Evolutionary conservation across 352 stramenopile genomes (phyloP).

Genomic region (Pythium apleroticum): DNA sequence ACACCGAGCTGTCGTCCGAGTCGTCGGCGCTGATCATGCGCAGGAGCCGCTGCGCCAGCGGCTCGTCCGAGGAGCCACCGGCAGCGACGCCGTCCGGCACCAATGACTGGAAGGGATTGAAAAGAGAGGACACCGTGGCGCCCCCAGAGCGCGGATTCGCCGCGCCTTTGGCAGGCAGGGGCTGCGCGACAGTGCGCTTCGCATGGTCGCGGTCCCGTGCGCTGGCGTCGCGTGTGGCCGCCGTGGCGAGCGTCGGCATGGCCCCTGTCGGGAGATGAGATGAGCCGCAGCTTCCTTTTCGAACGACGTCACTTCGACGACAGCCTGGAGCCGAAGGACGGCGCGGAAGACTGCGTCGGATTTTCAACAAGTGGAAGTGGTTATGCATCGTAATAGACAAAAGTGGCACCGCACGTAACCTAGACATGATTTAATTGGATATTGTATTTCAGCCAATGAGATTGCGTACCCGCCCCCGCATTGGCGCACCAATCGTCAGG

Average conservation of each 20-base stretch:
- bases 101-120: constrained; percentile 16
- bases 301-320: constrained; percentile 18
- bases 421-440: no score
- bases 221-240: constrained; percentile 1
- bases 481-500: constrained; percentile 2
- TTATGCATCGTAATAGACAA: not conserved
- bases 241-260: constrained; percentile 23
- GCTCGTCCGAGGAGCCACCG: not conserved
- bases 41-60: constrained; percentile 19
- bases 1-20: constrained; percentile 29
- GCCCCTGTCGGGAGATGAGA: not conserved
- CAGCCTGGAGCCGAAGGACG: not conserved
- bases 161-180: not conserved
- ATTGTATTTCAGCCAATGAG: not conserved
- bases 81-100: not conserved
- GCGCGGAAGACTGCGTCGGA: constrained; percentile 12
- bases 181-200: not conserved
- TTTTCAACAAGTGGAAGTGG: not conserved
- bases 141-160: not conserved
- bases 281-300: not conserved
- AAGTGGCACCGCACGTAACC: no score
- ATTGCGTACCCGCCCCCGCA: not conserved
- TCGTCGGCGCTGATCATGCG: constrained; percentile 25
- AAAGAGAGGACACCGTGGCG: constrained; percentile 12
- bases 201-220: not conserved